Evolutionary conservation across 495 filamentous ascomycete genomes (phyloP).

Genomic region (Aspergillus sclerotiicarbonarius): DNA sequence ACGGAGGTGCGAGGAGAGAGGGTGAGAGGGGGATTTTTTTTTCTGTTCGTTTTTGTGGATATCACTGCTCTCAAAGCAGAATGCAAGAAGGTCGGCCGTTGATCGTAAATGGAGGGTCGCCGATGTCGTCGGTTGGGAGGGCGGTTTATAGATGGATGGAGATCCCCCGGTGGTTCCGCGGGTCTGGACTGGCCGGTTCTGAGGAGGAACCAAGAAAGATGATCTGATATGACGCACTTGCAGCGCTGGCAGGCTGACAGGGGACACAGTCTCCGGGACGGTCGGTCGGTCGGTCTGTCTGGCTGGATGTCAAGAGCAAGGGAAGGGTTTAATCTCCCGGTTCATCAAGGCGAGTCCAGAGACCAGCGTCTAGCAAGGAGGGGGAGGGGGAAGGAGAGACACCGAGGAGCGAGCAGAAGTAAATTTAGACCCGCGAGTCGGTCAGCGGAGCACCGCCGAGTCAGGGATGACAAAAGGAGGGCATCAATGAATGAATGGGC

Average conservation of each 20-base stretch:
- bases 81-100: not conserved
- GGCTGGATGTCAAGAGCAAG: not conserved
- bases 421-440: slow-evolving; percentile 2
- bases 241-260: not conserved
- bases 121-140: not conserved
- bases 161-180: not conserved
- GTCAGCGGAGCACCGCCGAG: not conserved
- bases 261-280: not conserved
- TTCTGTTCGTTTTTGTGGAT: not conserved
- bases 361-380: not conserved
- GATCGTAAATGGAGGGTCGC: not conserved
- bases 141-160: not conserved
- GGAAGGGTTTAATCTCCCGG: not conserved
- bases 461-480: not conserved
- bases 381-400: not conserved
- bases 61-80: not conserved
- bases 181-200: not conserved
- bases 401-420: slow-evolving; percentile 1
- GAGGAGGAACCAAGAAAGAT: not conserved
- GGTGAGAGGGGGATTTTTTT: not conserved
- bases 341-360: slow-evolving; percentile 1
- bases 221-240: not conserved
- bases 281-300: not conserved
- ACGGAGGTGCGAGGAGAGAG: not conserved
- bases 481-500: slow-evolving; percentile 1